Evolutionary conservation across 306 rosid species (phyloP).

Genomic region (Lagenaria siceraria): DNA sequence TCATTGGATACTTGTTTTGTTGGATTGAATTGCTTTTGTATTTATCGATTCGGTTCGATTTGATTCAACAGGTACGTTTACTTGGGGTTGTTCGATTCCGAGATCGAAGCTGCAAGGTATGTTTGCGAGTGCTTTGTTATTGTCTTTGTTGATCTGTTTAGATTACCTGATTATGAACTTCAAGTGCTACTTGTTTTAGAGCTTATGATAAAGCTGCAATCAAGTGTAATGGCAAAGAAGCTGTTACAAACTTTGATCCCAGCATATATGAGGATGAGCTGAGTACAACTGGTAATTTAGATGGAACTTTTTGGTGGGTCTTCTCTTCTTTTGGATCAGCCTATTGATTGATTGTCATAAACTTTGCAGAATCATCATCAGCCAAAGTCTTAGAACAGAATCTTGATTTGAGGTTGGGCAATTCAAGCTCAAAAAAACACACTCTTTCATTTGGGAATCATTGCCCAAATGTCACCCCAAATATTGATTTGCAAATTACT

Average conservation of each 20-base stretch:
- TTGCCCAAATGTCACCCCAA: neutral
- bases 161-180: neutral
- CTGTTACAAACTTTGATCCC: conserved; percentile 95
- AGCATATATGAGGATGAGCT: conserved; percentile 72
- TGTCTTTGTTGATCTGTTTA: neutral
- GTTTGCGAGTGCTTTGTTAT: neutral
- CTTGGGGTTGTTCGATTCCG: conserved; percentile 86
- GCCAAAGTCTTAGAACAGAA: conserved; percentile 11
- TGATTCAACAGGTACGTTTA: conserved; percentile 62
- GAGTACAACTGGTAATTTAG: conserved; percentile 36
- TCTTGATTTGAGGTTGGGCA: conserved; percentile 36
- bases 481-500: conserved; percentile 14
- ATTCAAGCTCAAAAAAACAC: conserved; percentile 16
- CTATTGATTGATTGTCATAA: neutral
- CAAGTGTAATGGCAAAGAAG: conserved; percentile 90
- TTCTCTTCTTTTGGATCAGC: neutral
- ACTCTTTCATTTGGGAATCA: neutral
- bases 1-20: neutral
- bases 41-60: conserved; percentile 1
- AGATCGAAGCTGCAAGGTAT: conserved; percentile 92
- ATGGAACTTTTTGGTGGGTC: neutral
- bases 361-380: conserved; percentile 1
- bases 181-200: conserved; percentile 22
- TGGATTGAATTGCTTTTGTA: neutral
- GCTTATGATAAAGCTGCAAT: conserved; percentile 98